Base-by-base conservation (phyloP, 495 filamentous ascomycete species). In the Cudoniella acicularis region DNA sequence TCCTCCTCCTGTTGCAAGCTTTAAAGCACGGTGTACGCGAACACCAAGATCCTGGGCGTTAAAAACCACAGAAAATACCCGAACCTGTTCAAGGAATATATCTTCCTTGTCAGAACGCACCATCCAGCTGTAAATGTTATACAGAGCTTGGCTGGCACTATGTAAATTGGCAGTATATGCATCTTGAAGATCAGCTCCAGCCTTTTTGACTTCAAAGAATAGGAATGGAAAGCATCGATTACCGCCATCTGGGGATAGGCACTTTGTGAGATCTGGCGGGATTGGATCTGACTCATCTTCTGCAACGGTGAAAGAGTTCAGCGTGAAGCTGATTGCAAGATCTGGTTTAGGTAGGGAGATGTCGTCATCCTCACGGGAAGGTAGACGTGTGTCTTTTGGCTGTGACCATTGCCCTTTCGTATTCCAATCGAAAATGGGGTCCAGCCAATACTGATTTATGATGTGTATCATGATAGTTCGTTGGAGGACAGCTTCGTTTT, bases 21-120 rank as follows among this genome's bases (percentile, higher is more conserved):
- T 50, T 11, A 50, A 9, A 50, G 48, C 48, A 24, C 48, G 48
- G 24, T 50, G 22, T 50, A 50, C 48, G 24, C 48, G 48, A 50
- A 50, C 24, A 50, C 48, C 48, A 50, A 25, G 42, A 25, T 55
- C 42, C 10, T 43, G 30, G 30, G 30, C 30, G 30, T 36, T 36
- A 13, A 36, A 36, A 36, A 36, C 30, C 30, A 36, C 30, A 4
- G 30, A 36, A 36, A 36, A 36, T 36, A 36, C 30, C 30, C 30
- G 30, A 36, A 36, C 30, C 30, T 36, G 6, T 36, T 36, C 30
- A 6, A 36, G 30, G 30, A 36, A 36, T 36, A 36, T 36, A 36
- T 36, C 30, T 36, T 36, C 30, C 30, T 13, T 36, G 30, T 36
- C 13, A 36, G 30, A 36, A 36, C 30, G 30, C 13, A 36, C 30